Evolutionary conservation across 257 asterid species (phyloP), one percentile per base, ranked within the genome.

Genomic region (Prunella vulgaris): DNA sequence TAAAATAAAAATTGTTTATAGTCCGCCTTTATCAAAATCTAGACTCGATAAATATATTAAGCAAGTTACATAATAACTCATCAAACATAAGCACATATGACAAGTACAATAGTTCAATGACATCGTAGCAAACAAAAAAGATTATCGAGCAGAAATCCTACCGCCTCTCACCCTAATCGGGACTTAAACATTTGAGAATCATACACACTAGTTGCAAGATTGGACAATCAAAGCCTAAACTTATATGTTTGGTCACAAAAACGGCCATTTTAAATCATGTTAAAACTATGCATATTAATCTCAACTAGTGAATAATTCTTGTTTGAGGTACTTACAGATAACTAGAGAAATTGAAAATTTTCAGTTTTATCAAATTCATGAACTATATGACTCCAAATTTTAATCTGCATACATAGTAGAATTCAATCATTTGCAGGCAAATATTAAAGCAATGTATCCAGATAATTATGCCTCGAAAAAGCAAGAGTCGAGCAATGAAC

Each of bases 401-500:
- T 1, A 33, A 33, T 33, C 1, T 33, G 40, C 0, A 33, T n/a
- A n/a, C 3, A 10, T 10, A 1, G 49, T 40, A 12, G 15, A 40
- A 40, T 40, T n/a, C 35, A 25, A 5, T 13, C 6, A 57, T 25
- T 12, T 57, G 5, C 10, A 57, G 40, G 7, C 9, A 57, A 27
- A 27, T 28, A 49, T 24, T 27, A 37, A 62, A 20, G 18, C 15
- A 35, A 38, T 0, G 18, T 10, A 18, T 3, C 53, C 32, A 37
- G 30, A 18, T 33, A 38, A 18, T 8, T 10, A 28, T 15, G 7
- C 21, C n/a, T n/a, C n/a, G n/a, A n/a, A n/a, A n/a, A n/a, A n/a
- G n/a, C n/a, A n/a, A n/a, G n/a, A 59, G 5, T 2, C 46, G n/a
- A 21, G 37, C 2, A 46, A 52, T 3, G 64, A 53, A 79, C 91